Conservation (phyloP, 139 green algal genomes). For the Picochlorum sp. region DNA sequence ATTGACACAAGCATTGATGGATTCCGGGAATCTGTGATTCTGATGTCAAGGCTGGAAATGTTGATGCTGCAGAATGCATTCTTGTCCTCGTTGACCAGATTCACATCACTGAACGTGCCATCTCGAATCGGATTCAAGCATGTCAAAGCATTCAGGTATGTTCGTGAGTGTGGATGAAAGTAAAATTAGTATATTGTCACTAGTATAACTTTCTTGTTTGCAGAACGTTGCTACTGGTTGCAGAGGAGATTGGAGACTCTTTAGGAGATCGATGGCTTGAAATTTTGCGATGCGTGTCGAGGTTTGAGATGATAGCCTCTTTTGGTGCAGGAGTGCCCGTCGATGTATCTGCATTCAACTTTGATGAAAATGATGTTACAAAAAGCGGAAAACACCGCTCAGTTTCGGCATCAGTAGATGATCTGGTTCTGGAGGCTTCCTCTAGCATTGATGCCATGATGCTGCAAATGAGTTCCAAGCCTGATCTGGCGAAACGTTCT, state of each 20-base stretch:
- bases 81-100: constrained; percentile 44
- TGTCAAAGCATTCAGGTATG: constrained; percentile 54
- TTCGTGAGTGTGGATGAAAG: background rate
- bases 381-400: constrained; percentile 1
- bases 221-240: constrained; percentile 64
- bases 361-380: background rate
- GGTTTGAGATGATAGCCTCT: constrained; percentile 89
- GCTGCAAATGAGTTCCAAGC: constrained; percentile 13
- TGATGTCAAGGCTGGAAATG: constrained; percentile 73
- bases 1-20: constrained; percentile 64
- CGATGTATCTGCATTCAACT: constrained; percentile 77
- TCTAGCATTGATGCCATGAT: constrained; percentile 38
- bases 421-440: constrained; percentile 3
- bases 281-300: constrained; percentile 83
- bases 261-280: constrained; percentile 77
- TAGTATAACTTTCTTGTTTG: background rate
- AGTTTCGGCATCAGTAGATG: background rate
- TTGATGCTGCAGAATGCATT: constrained; percentile 79
- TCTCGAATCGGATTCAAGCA: constrained; percentile 77
- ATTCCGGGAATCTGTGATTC: constrained; percentile 44
- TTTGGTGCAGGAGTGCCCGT: constrained; percentile 69
- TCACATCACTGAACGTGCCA: constrained; percentile 60
- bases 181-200: background rate
- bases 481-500: background rate
- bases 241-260: constrained; percentile 61